Percentiles rank a stretch among this genome's conserved stretches.
phyloP scores from a whole-genome alignment of 495 filamentous ascomycete species.

The Podospora pseudoanserina region DNA sequence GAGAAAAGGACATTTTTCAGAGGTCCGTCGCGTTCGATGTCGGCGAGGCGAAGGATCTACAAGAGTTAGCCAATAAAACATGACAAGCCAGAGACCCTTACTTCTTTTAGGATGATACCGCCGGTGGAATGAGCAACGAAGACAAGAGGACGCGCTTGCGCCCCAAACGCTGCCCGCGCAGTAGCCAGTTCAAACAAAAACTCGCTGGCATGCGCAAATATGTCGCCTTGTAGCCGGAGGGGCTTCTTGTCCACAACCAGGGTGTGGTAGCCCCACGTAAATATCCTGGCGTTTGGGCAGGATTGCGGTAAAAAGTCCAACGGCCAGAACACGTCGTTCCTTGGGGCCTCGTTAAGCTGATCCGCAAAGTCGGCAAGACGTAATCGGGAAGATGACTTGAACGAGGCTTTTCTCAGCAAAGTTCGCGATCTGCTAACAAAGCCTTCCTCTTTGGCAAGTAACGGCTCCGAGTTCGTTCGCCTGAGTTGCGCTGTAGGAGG shows the following conservation, averaged over 20 bases:
- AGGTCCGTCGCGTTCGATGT: constrained; percentile 27
- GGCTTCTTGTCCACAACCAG: constrained; percentile 29
- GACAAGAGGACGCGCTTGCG: constrained; percentile 25
- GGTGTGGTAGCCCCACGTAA: constrained; percentile 39
- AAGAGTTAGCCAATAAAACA: constrained; percentile 10
- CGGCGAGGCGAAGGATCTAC: constrained; percentile 33
- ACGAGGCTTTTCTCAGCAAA: constrained; percentile 22
- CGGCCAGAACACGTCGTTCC: constrained; percentile 34
- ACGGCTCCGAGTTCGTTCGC: constrained; percentile 21
- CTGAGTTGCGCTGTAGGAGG: constrained; percentile 17
- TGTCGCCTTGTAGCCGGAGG: constrained; percentile 29
- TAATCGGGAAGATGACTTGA: constrained; percentile 25
- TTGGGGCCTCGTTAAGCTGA: neutral
- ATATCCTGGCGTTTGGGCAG: constrained; percentile 34
- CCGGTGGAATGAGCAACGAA: constrained; percentile 38
- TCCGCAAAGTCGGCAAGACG: constrained; percentile 17
- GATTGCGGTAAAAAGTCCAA: constrained; percentile 33
- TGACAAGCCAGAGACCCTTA: constrained; percentile 4
- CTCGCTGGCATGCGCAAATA: constrained; percentile 34
- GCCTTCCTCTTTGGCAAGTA: constrained; percentile 13
- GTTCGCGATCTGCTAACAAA: constrained; percentile 6
- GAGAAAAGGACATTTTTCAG: constrained; percentile 31
- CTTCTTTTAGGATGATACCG: constrained; percentile 40
- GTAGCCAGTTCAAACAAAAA: constrained; percentile 30
- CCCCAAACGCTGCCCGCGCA: constrained; percentile 17